Base-by-base conservation (phyloP, 768 basidiomycete species). In the Lepiota venenata region DNA sequence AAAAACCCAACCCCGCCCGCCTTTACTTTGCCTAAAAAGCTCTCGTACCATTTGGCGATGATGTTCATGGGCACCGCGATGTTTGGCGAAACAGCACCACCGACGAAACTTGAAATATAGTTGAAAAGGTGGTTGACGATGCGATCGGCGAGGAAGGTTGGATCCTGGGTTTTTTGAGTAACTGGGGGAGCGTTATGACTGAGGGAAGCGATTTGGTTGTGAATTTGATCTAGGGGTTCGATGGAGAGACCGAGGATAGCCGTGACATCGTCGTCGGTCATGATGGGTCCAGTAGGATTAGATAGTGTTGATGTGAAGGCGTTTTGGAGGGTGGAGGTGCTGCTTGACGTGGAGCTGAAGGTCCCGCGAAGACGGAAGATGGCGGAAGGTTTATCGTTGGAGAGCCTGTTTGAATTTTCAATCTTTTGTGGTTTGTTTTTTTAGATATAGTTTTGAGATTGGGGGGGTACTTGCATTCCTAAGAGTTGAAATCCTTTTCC, bases 371-470 rank as follows among this genome's bases (percentile, higher is more conserved):
- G 75, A 20, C 91, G 89, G 71, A 93, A 93, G 63, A 93, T 91
- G 0, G 91, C 89, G 10, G 90, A 91, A 0, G 91, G 91, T 64
- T 93, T 93, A 29, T 92, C 90, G 64, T 93, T 93, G 12, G 91
- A 91, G 21, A 95, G 76, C 84, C 91, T 93, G 2, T 36, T 32
- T 15, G n/a, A n/a, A n/a, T n/a, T 0, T 20, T 43, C 37, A 39
- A 5, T 25, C 25, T 25, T 25, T 25, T 25, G 25, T 25, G 25
- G 25, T 25, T 25, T n/a, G n/a, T n/a, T 16, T 53, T 16, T 27
- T 39, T n/a, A 22, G 25, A 15, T 18, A 4, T 55, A 11, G 32
- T 35, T 20, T 50, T 25, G 16, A 16, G 6, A n/a, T n/a, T n/a
- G n/a, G n/a, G n/a, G n/a, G n/a, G n/a, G 8, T 36, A 71, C 88